These are phyloP conservation scores for Ogataea wickerhamii DNA, from an alignment of 805 yeast species.

Conservation along the genomic window DNA sequence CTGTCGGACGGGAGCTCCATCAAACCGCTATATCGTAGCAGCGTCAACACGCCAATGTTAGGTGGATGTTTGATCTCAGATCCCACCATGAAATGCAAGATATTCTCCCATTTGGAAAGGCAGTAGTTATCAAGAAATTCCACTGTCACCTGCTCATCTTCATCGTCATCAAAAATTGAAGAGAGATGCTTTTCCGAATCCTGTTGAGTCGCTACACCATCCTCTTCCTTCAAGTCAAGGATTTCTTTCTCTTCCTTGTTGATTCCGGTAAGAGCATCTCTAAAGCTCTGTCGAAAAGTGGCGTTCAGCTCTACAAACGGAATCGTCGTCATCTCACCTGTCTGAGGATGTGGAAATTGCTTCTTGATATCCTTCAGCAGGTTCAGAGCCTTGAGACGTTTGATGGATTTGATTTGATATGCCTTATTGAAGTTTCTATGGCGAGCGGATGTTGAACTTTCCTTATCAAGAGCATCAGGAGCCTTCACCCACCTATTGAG, in stretches of 20 bases:
- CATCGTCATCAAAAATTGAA: constrained; percentile 65
- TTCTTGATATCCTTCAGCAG: constrained; percentile 55
- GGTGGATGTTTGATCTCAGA: constrained; percentile 70
- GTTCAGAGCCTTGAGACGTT: constrained; percentile 72
- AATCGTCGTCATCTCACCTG: constrained; percentile 30
- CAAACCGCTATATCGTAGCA: constrained; percentile 75
- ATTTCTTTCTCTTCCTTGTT: constrained; percentile 32
- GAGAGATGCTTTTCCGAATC: constrained; percentile 2
- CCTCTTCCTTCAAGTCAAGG: constrained; percentile 9
- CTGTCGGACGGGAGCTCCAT: constrained; percentile 63
- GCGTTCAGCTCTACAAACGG: constrained; percentile 54
- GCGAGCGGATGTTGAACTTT: constrained; percentile 3
- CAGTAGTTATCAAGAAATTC: constrained; percentile 76
- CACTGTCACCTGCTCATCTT: constrained; percentile 53
- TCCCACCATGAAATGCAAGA: constrained; percentile 96
- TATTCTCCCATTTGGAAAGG: constrained; percentile 87
- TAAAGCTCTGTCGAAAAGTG: constrained; percentile 68
- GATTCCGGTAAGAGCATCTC: constrained; percentile 78
- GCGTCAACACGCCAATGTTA: constrained; percentile 73
- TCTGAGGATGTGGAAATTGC: constrained; percentile 33
- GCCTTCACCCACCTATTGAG: constrained; percentile 72
- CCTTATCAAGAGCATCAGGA: constrained; percentile 6
- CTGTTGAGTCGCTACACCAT: constrained; percentile 2
- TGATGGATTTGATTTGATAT: constrained; percentile 71
- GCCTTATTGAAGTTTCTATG: constrained; percentile 35